These are phyloP conservation scores for Phytophthora cactorum DNA, from an alignment of 352 stramenopile genomes.

Conservation along the genomic window DNA sequence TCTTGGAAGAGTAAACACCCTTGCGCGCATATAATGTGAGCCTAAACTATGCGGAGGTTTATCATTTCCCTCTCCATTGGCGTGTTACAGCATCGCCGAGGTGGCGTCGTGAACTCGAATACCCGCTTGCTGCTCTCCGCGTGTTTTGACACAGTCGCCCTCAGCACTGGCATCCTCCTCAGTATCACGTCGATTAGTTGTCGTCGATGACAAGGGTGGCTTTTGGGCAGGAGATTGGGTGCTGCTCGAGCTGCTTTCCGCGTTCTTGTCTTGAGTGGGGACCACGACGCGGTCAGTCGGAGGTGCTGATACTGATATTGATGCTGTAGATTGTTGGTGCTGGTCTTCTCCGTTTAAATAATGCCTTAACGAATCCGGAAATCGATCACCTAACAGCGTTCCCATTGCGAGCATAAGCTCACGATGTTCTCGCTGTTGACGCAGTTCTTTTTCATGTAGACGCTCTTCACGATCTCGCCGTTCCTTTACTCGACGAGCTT, in stretches of 20 bases:
- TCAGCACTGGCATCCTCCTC: neutral
- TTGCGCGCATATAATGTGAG: neutral
- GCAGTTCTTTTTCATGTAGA: slow-evolving; percentile 41
- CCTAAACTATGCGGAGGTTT: neutral
- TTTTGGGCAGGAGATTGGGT: neutral
- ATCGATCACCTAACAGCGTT: slow-evolving; percentile 49
- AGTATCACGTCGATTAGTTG: neutral
- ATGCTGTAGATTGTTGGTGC: neutral
- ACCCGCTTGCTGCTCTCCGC: neutral
- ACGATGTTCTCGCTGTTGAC: slow-evolving; percentile 45
- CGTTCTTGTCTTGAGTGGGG: neutral
- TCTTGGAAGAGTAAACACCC: neutral
- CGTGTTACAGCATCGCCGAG: neutral
- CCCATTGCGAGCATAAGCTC: slow-evolving; percentile 65
- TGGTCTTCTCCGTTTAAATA: slow-evolving; percentile 33
- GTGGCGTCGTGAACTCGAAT: neutral
- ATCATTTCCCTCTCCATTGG: neutral
- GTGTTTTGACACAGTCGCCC: neutral
- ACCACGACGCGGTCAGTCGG: too few species aligned
- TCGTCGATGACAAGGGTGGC: neutral
- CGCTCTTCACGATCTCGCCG: slow-evolving; percentile 34
- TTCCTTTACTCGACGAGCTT: slow-evolving; percentile 40
- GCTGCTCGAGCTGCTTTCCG: neutral
- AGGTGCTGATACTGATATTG: too few species aligned
- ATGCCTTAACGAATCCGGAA: slow-evolving; percentile 48